Base-by-base conservation (phyloP, 1,284 basidiomycete genomes). In the Austroboletus rostrupii region DNA sequence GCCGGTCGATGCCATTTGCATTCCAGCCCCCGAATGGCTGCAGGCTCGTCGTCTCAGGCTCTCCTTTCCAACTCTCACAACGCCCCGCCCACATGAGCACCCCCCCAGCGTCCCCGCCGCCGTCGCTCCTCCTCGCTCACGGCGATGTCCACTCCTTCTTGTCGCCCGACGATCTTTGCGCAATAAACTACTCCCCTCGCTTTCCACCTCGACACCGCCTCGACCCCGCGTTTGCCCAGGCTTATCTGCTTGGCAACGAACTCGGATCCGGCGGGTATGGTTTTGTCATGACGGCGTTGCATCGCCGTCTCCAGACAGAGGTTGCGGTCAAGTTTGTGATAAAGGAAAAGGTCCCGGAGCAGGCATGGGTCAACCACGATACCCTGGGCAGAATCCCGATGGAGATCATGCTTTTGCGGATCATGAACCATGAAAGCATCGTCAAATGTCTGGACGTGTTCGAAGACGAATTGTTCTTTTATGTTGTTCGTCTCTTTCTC, bases 291-390 rank as follows among this genome's bases (percentile, higher is more conserved):
- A 85, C 85, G 5, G 90, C 87, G 6, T 68, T 73, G 28, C 77
- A 87, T 61, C 80, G 79, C 26, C 59, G 58, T 20, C 72, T 76
- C 42, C 72, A 73, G 2, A 67, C 72, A 53, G 88, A 91, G 66
- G 92, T 94, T 38, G 93, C 93, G 0, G 89, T 96, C 70, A 96
- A 97, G 71, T 96, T 96, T 67, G 92, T 97, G 66, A 82, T 87
- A 72, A 92, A 91, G 68, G 77, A 80, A 50, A 90, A 89, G 65
- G 83, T 94, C 5, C 87, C 89, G 0, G 80, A 83, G 14, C 80
- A 88, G 61, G 85, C 87, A 21, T 91, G 90, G 87, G 81, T 85
- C 70, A 72, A 83, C 49, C 85, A 90, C 62, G 76, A 80, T 42
- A 63, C 68, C 20, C 66, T 77, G 45, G 81, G 83, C 26, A 72